Base-by-base conservation (phyloP, 2,329 filamentous ascomycete species). In the Epichloe scottii region DNA sequence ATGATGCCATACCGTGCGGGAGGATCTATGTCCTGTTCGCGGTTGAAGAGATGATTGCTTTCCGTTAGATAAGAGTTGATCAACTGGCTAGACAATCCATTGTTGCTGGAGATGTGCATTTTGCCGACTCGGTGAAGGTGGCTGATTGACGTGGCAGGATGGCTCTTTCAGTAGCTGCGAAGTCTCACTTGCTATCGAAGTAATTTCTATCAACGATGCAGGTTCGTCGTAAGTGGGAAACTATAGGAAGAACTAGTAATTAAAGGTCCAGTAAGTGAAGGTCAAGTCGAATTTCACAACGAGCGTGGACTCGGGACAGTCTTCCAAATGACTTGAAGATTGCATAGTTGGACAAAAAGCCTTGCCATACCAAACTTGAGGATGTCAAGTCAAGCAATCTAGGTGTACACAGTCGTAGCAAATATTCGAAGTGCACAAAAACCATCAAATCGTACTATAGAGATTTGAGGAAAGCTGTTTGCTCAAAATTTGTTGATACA, bases 1-100 rank as follows among this genome's bases (percentile, higher is more conserved):
- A 54, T 54, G 46, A 54, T 52, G 43, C 50, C 46, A 38, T 52
- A 54, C 30, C 52, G 49, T 23, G 49, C 34, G 7, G 42, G 26
- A 40, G 52, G 46, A 19, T 39, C 48, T 12, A 54, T 45, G 8
- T 54, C 50, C 14, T 48, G 33, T n/a, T 54, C 49, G 5, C 52
- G 52, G n/a, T 42, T 12, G 21, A 50, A 52, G 26, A 49, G 21
- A 40, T 51, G 46, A 19, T 35, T 17, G 15, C 37, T 14, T 23
- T 34, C 39, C 7, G 51, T 12, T 4, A 40, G 12, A 19, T 41
- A 17, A 19, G 26, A 12, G 30, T 34, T 40, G 19, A 26, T 15
- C 10, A 50, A 34, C 17, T 34, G 41, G 6, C 33, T 37, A 4
- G 43, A 11, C 7, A 42, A 10, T 34, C 21, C 37, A 37, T 33